Conservation (phyloP, 441 rosid species). For the Omphalea diandra region DNA sequence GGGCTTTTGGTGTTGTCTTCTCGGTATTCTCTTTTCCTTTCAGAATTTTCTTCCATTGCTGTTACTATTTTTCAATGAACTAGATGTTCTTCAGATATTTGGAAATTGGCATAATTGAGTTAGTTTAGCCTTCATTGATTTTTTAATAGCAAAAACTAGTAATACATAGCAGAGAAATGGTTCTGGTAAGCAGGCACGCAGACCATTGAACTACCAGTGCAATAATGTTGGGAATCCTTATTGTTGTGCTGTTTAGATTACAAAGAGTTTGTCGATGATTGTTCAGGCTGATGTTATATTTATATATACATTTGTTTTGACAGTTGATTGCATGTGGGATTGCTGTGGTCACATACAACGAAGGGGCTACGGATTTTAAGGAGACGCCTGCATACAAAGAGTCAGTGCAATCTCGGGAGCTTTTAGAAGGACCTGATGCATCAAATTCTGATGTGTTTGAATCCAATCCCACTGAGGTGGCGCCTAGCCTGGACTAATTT, state of each 20-base stretch:
- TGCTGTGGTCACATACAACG: constrained; percentile 77
- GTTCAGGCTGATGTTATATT: background rate
- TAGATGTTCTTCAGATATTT: no score
- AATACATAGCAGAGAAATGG: no score
- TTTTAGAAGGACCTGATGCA: constrained; percentile 70
- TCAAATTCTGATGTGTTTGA: constrained; percentile 78
- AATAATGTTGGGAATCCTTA: no score
- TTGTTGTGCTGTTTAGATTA: no score
- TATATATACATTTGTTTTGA: background rate
- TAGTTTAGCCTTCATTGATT: no score
- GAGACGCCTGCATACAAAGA: constrained; percentile 87
- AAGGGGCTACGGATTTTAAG: constrained; percentile 88
- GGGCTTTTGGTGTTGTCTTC: constrained; percentile 86
- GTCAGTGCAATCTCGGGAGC: constrained; percentile 61
- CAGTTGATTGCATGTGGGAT: constrained; percentile 77
- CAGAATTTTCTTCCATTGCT: background rate
- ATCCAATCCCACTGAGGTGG: constrained; percentile 92
- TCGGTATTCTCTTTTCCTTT: constrained; percentile 38
- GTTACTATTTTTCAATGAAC: background rate
- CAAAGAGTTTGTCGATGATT: background rate
- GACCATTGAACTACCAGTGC: no score
- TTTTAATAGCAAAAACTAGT: no score
- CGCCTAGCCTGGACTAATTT: constrained; percentile 78
- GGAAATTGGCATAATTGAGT: no score
- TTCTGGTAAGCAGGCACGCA: no score